A percentile compares a stretch with the other conserved stretches of the same genome.
Evolutionary conservation across 1,284 basidiomycete genomes (phyloP).

Genomic region (Heterobasidion annosum): DNA sequence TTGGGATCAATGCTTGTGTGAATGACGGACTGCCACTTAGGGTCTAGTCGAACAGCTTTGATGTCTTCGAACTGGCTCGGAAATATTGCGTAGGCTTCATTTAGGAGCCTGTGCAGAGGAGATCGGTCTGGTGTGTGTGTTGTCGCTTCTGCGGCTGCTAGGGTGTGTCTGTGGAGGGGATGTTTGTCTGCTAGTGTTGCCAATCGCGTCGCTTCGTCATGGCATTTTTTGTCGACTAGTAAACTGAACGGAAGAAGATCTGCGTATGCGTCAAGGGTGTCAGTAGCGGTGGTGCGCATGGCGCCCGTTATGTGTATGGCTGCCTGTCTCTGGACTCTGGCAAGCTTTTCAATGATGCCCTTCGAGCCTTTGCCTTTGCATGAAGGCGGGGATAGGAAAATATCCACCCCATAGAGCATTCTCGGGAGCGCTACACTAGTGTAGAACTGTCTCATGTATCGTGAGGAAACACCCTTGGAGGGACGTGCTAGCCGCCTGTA

Average conservation of each 20-base stretch:
- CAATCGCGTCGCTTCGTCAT: background rate
- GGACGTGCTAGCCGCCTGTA: too few species aligned
- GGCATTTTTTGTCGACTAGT: slow-evolving; percentile 13
- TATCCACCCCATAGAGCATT: background rate
- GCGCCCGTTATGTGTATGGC: slow-evolving; percentile 24
- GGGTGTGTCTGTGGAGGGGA: background rate
- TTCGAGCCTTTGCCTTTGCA: background rate
- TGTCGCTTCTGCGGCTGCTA: background rate
- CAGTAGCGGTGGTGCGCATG: slow-evolving; percentile 20
- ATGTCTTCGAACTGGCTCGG: background rate
- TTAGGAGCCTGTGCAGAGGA: background rate
- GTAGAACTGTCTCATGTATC: too few species aligned
- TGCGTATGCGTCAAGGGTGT: slow-evolving; percentile 22
- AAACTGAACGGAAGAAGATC: slow-evolving; percentile 21
- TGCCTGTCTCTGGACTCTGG: slow-evolving; percentile 21
- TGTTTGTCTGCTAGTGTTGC: background rate
- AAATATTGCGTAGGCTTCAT: background rate
- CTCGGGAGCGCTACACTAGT: background rate
- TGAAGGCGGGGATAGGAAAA: background rate
- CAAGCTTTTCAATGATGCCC: slow-evolving; percentile 8
- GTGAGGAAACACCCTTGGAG: too few species aligned
- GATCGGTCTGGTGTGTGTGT: background rate
- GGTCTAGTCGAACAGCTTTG: background rate
- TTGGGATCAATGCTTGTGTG: background rate
- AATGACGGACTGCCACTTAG: background rate